Evolutionary conservation across 2,329 filamentous ascomycete genomes (phyloP), one percentile per base, ranked within the genome.

Genomic region (Phoma sp.): DNA sequence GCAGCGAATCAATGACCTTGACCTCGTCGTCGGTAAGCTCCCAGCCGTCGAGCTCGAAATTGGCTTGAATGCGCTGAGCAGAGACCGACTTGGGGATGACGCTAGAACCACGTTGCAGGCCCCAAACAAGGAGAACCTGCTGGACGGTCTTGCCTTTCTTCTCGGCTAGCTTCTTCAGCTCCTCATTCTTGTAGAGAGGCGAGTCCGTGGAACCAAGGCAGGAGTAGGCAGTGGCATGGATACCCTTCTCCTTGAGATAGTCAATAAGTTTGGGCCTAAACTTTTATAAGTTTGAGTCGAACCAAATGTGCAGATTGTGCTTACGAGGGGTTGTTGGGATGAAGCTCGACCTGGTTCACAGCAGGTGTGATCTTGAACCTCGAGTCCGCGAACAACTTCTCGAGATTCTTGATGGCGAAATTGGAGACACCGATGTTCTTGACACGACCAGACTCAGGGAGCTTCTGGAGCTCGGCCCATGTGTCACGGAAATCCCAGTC

Each of bases 1-100:
- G 81, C 50, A 94, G 82, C 67, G 78, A 83, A 68, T 86, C 85
- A 44, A 96, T 81, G 75, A 84, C 80, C 65, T 83, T 81, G 45
- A 94, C 75, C 79, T 96, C 91, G 41, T 91, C 90, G 3, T 84
- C 82, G 3, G 84, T 88, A 75, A 96, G 78, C 55, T 85, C 80
- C 86, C 87, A 94, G 48, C 88, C 90, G 74, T 92, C 85, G 22
- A 80, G 81, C 74, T 89, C 84, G 65, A 87, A 91, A 82, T 96
- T 96, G 60, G 80, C 84, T 76, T 89, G 81, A 69, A 96, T 92
- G 37, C 91, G 85, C 48, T 81, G 81, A 63, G 86, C 84, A 63
- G 85, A 92, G 55, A 93, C 89, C 47, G 85, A 89, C 84, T 96
- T 96, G 68, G 91, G 91, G 68, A 96, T 92, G 47, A 96, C 91